These are phyloP conservation scores for Apiospora malaysiana DNA, from an alignment of 2,329 filamentous ascomycete genomes.

Conservation along the genomic window DNA sequence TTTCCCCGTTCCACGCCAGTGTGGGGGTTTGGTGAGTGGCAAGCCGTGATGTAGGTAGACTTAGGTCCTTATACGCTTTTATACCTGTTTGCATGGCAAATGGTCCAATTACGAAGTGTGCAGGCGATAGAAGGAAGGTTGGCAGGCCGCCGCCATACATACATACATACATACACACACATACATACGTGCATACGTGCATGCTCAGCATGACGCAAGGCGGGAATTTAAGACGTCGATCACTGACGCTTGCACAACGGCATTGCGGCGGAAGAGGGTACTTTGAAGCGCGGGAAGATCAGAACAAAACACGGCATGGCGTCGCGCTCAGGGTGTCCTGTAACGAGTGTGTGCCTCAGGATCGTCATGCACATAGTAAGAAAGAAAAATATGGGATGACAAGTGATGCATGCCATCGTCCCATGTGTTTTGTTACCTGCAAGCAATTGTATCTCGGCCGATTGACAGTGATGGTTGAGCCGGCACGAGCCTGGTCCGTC, in stretches of 20 bases:
- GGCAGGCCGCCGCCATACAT: conserved; percentile 6
- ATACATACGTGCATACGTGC: not conserved
- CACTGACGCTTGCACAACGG: conserved; percentile 12
- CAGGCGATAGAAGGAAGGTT: not conserved
- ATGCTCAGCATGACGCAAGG: conserved; percentile 14
- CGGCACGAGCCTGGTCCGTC: conserved; percentile 11
- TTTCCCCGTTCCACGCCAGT: not conserved
- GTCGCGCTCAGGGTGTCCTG: conserved; percentile 2
- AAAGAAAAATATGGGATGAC: not conserved
- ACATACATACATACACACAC: not conserved
- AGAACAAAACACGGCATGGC: conserved; percentile 17
- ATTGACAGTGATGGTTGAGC: not conserved
- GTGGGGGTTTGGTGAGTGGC: not conserved
- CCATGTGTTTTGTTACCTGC: conserved; percentile 7
- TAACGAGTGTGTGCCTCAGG: conserved; percentile 15
- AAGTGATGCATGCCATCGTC: conserved; percentile 6
- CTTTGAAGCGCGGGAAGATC: conserved; percentile 18
- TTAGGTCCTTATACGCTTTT: not conserved
- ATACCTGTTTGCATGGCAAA: conserved; percentile 8
- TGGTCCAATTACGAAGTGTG: not conserved
- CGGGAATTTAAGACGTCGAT: conserved; percentile 13
- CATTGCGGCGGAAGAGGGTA: conserved; percentile 17
- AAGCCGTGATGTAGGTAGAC: not conserved
- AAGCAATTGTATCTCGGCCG: conserved; percentile 1
- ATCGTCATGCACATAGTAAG: not conserved